These are phyloP conservation scores for Pseudozyma hubeiensis DNA, from an alignment of 1,284 basidiomycete genomes.

Conservation along the genomic window DNA sequence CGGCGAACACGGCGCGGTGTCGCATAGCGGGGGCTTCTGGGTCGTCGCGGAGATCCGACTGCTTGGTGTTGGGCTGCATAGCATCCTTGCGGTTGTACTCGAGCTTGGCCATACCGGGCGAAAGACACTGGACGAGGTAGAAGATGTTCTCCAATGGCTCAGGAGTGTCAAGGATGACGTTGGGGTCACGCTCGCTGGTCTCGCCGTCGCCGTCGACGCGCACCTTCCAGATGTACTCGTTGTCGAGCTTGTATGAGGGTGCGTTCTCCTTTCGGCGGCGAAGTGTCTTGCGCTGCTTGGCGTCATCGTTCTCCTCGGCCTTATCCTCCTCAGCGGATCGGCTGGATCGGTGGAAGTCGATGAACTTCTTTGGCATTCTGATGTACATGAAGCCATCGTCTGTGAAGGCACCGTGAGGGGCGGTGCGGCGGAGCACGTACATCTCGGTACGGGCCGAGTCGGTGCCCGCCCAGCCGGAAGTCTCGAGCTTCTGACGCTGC, in stretches of 20 bases:
- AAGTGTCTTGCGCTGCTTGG: slow-evolving; percentile 55
- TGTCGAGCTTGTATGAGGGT: slow-evolving; percentile 58
- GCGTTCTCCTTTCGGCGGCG: slow-evolving; percentile 59
- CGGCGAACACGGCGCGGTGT: slow-evolving; percentile 61
- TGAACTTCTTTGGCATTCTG: slow-evolving; percentile 63
- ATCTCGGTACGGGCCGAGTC: slow-evolving; percentile 60
- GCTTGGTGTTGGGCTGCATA: slow-evolving; percentile 62
- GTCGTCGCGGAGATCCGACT: slow-evolving; percentile 58
- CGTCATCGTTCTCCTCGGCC: slow-evolving; percentile 41
- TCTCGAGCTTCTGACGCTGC: slow-evolving; percentile 66
- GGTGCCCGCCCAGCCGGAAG: slow-evolving; percentile 54
- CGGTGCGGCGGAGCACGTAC: slow-evolving; percentile 59
- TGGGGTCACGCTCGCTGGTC: slow-evolving; percentile 54
- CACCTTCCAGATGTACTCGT: slow-evolving; percentile 63
- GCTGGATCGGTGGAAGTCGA: slow-evolving; percentile 62
- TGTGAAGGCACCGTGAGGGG: slow-evolving; percentile 61
- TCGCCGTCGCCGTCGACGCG: slow-evolving; percentile 60
- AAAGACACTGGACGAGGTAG: slow-evolving; percentile 62
- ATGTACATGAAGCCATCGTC: slow-evolving; percentile 66
- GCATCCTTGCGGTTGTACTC: slow-evolving; percentile 61
- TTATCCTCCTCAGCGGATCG: slow-evolving; percentile 48
- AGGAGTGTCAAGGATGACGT: slow-evolving; percentile 59
- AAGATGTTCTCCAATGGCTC: slow-evolving; percentile 65
- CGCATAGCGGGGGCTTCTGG: slow-evolving; percentile 58
- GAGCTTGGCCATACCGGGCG: slow-evolving; percentile 59